Percentiles rank a stretch among this genome's conserved stretches.
Evolutionary conservation across 1,284 basidiomycete genomes (phyloP).

Genomic region (Malassezia sympodialis): DNA sequence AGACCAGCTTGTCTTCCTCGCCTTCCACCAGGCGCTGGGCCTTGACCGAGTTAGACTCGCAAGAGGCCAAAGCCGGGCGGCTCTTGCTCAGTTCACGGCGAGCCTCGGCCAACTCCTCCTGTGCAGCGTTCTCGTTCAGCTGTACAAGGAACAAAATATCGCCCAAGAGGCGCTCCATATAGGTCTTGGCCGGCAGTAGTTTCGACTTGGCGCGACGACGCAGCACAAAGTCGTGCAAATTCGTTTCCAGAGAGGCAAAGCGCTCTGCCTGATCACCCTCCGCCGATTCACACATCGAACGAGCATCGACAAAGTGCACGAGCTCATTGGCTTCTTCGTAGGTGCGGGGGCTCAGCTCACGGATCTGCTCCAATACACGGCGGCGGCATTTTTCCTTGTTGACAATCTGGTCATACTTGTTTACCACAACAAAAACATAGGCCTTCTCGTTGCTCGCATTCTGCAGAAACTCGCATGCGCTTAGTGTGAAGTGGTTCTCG

Average conservation of each 20-base stretch:
- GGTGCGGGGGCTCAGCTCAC: constrained; percentile 77
- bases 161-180: constrained; percentile 73
- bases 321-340: constrained; percentile 83
- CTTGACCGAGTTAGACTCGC: constrained; percentile 63
- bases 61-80: constrained; percentile 75
- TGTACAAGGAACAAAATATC: constrained; percentile 79
- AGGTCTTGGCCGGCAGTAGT: constrained; percentile 87
- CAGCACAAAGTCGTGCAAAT: constrained; percentile 85
- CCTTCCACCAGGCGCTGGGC: constrained; percentile 69
- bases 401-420: constrained; percentile 90
- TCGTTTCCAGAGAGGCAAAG: constrained; percentile 85
- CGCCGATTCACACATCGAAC: constrained; percentile 44
- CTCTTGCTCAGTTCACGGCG: constrained; percentile 61
- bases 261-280: constrained; percentile 48
- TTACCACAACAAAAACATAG: constrained; percentile 95
- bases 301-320: constrained; percentile 94
- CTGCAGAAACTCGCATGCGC: constrained; percentile 85
- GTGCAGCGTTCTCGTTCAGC: constrained; percentile 76
- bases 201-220: constrained; percentile 91
- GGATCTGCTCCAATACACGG: constrained; percentile 86
- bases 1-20: constrained; percentile 66
- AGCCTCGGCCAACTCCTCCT: constrained; percentile 67
- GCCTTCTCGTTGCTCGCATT: constrained; percentile 94
- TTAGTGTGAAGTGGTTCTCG: constrained; percentile 96
- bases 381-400: constrained; percentile 89